Percentiles rank a stretch among this genome's conserved stretches.
Conservation (phyloP, 2,329 filamentous ascomycete genomes). For the Cryphonectria carpinicola region DNA sequence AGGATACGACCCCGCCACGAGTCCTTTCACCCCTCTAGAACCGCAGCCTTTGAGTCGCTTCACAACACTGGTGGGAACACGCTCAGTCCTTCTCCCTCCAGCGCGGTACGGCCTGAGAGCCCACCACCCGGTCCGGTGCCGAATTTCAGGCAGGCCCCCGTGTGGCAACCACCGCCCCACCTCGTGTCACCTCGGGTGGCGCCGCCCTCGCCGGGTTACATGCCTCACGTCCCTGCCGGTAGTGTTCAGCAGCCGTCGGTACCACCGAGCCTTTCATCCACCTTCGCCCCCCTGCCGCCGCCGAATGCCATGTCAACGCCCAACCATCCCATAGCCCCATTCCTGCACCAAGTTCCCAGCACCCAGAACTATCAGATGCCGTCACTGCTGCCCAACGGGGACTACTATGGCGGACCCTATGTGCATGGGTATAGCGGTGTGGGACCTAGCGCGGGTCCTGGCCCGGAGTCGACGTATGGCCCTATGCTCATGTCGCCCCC, state of each 20-base stretch:
- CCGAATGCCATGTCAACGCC: background rate
- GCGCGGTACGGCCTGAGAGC: slow-evolving; percentile 18
- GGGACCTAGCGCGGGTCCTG: background rate
- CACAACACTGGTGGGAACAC: slow-evolving; percentile 31
- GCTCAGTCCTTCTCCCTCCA: slow-evolving; percentile 8
- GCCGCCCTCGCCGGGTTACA: background rate
- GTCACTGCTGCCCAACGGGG: background rate
- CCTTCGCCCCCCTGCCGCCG: background rate
- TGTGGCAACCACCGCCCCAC: background rate
- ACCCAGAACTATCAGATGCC: background rate
- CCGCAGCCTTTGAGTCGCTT: slow-evolving; percentile 28
- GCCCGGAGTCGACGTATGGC: background rate
- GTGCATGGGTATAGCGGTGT: background rate
- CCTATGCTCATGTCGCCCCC: background rate
- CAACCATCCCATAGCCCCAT: background rate
- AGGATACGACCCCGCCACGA: slow-evolving; percentile 39
- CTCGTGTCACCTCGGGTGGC: background rate
- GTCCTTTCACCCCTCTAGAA: slow-evolving; percentile 27
- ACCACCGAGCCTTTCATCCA: background rate
- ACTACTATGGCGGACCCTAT: background rate
- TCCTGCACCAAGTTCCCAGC: background rate
- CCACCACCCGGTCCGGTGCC: slow-evolving; percentile 14
- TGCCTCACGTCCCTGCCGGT: background rate
- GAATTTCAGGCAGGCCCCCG: background rate
- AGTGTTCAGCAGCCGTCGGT: slow-evolving; percentile 4